phyloP scores from a whole-genome alignment of 352 stramenopile species.

The Poterioochromonas sp. region DNA sequence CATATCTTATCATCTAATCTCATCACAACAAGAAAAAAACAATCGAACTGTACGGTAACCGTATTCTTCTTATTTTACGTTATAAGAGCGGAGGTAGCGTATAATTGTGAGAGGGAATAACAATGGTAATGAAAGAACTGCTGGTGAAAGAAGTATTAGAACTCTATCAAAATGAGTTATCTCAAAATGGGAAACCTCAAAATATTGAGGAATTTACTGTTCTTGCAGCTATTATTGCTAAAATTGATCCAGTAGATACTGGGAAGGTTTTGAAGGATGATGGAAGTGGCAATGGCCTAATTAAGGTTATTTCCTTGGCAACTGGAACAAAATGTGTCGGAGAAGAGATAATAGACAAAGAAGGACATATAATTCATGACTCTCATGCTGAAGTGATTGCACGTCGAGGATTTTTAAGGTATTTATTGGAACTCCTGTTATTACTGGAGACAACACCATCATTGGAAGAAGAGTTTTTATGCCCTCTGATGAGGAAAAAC shows the following conservation, averaged over 20 bases:
- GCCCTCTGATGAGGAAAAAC: background rate
- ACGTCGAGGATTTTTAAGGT: background rate
- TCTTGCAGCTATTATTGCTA: background rate
- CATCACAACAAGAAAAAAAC: no score
- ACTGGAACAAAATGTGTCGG: constrained; percentile 4
- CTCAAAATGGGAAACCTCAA: constrained; percentile 3
- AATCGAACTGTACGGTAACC: no score
- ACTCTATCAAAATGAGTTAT: no score
- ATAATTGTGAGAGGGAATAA: no score
- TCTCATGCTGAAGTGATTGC: constrained; percentile 3
- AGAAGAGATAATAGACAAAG: background rate
- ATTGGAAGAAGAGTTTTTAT: background rate
- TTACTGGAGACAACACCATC: background rate
- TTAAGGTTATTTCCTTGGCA: background rate
- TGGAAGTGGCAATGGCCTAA: background rate
- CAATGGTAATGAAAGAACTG: no score
- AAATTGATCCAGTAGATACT: background rate
- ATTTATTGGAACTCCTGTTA: background rate
- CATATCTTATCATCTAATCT: no score
- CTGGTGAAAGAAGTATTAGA: no score
- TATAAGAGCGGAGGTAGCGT: no score
- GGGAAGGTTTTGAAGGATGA: background rate
- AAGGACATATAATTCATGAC: background rate
- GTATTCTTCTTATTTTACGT: no score
- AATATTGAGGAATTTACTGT: background rate